Evolutionary conservation across 495 filamentous ascomycete genomes (phyloP), one percentile per base, ranked within the genome.

Genomic region (Penicillium cataractarum): DNA sequence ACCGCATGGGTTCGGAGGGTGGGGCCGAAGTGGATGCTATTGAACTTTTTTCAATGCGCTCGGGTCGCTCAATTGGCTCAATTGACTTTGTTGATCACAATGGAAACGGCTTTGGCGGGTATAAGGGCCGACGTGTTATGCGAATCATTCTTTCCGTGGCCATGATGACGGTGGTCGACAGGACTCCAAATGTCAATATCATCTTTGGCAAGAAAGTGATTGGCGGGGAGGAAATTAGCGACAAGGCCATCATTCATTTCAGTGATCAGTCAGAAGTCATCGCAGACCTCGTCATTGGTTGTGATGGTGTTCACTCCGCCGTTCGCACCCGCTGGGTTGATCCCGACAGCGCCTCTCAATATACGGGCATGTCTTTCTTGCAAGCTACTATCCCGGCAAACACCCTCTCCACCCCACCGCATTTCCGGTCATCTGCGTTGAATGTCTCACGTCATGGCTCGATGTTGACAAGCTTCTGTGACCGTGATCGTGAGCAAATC

Each of bases 271-370:
- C 75, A 0, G 68, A 71, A 4, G 81, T 76, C 0, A 70, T 71
- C 26, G 84, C 77, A 0, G 83, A 88, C 58, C 66, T 89, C 6
- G 71, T 89, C 2, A 68, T 88, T 8, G 86, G 85, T 48, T 87
- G 85, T 67, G 87, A 89, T 63, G 87, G 87, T 6, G 84, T 88
- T n/a, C 83, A 86, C 70, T 88, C 85, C 2, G 76, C 77, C 19
- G 78, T 83, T 10, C 81, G 86, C 12, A 78, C 76, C 19, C 68
- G 74, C 17, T 83, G 82, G 64, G 78, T 89, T 33, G 84, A 86
- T 60, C 78, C 80, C 0, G 71, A 70, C 8, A 73, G 79, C 8
- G 74, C 76, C 19, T 78, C 80, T 7, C 73, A 80, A 29, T 89
- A 89, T 65, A 85, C 83, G 0, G 84, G 84, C 7, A 76, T 85